Conservation (phyloP, 768 basidiomycete genomes). For the Agaricus bisporus region DNA sequence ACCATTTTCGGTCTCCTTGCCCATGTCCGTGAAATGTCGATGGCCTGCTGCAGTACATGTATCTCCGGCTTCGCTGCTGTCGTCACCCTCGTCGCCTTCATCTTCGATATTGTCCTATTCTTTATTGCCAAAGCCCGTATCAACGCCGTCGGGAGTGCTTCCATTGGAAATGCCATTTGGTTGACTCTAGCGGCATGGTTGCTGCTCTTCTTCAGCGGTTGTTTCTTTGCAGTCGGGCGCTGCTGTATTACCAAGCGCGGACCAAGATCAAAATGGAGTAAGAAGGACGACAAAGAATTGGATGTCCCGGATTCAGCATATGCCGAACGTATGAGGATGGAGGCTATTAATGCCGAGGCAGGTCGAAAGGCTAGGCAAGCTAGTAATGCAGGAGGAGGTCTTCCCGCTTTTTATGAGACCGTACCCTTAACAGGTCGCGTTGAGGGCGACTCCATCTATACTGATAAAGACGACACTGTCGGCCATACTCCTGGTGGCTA, state of each 20-base stretch:
- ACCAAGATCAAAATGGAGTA: slow-evolving; percentile 30
- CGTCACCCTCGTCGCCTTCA: slow-evolving; percentile 79
- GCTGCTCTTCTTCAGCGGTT: slow-evolving; percentile 85
- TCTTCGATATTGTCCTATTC: slow-evolving; percentile 90
- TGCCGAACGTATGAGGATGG: slow-evolving; percentile 67
- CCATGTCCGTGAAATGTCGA: slow-evolving; percentile 81
- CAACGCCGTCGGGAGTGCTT: slow-evolving; percentile 69
- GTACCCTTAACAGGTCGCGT: slow-evolving; percentile 61
- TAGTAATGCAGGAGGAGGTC: slow-evolving; percentile 49
- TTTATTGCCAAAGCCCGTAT: slow-evolving; percentile 85
- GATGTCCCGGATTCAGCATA: slow-evolving; percentile 24
- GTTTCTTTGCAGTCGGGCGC: slow-evolving; percentile 78
- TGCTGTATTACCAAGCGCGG: slow-evolving; percentile 65
- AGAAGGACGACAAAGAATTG: slow-evolving; percentile 31
- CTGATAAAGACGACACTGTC: slow-evolving; percentile 33
- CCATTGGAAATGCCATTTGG: slow-evolving; percentile 89
- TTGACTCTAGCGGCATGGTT: slow-evolving; percentile 83
- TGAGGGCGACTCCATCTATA: slow-evolving; percentile 50
- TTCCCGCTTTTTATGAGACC: slow-evolving; percentile 72
- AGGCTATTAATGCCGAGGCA: slow-evolving; percentile 81
- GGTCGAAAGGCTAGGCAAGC: slow-evolving; percentile 70
- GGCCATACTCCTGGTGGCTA: slow-evolving; percentile 52
- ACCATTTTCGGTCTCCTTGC: slow-evolving; percentile 83
- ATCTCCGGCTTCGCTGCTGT: slow-evolving; percentile 77
- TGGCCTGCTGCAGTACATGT: slow-evolving; percentile 76